Base-by-base conservation (phyloP, 129 eudicot species). In the Lactuca sativa region DNA sequence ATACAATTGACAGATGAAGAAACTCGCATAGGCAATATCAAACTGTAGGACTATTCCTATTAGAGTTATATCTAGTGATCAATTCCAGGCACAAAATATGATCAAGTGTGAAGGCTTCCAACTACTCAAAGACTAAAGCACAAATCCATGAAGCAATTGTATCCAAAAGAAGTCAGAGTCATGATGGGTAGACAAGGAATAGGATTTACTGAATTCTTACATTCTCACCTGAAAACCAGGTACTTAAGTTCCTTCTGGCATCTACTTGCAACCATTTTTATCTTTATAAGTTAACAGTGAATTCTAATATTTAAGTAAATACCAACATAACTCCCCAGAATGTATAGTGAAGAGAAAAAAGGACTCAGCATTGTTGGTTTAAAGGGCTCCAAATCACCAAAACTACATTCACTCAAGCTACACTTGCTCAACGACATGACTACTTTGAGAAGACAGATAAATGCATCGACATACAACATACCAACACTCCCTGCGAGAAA, bases 321-420 rank as follows among this genome's bases (percentile, higher is more conserved):
- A 37, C 54, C 7, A 69, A 69, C 66, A 30, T 7, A 43, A 14
- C 31, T 31, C 33, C 30, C 56, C 15, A 38, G 37, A 36, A 55
- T 37, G 38, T 55, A 54, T 55, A 41, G 16, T n/a, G 61, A 67
- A n/a, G 36, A 16, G 15, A 8, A 51, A 66, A 66, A 38, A 44
- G 6, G 51, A 53, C 56, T 40, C 56, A 31, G 6, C 52, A 56
- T 10, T 21, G 30, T 25, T 67, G 48, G 17, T 36, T 17, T 36
- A 53, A 68, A 68, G 47, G 7, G 59, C 31, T 68, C 62, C 21
- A 62, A 54, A 68, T 53, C 52, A 53, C 17, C 51, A 53, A 32
- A 11, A 18, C 38, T 69, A 69, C 13, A 69, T 54, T 69, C 62
- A 68, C 17, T 34, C 47, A 38, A 58, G 40, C 53, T 57, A 47